Evolutionary conservation across 2,329 filamentous ascomycete genomes (phyloP), one percentile per base, ranked within the genome.

Genomic region (Trichoderma sp.): DNA sequence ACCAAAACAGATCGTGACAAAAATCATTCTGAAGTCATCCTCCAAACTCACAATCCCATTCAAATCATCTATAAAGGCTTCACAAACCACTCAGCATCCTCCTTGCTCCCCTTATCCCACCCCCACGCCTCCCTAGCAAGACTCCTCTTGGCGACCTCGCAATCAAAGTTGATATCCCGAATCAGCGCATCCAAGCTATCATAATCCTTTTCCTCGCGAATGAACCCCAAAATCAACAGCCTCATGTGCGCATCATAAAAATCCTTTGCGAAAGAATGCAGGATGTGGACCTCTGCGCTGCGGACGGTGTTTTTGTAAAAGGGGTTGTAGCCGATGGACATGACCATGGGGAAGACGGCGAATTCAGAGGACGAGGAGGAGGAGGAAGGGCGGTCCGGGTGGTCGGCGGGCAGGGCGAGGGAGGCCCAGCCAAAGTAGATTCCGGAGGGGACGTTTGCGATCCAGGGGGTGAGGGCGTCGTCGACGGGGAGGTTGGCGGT

Each of bases 311-410:
- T 98, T 76, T 93, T 93, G 84, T 97, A 99, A 79, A 93, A 98
- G 0, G 95, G 95, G 78, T 98, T 99, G 85, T 93, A 98, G 51
- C 95, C 95, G 70, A 97, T 94, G 67, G 88, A 92, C 89, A 97
- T 91, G 69, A 96, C 93, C 85, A 96, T 95, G 1, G 92, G 92
- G 77, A 89, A 92, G 64, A 95, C 81, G 66, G 69, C 55, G 63
- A 54, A n/a, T n/a, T n/a, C n/a, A 7, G 73, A 47, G 70, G 68
- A 60, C 17, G 68, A 62, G 15, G 66, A 43, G 21, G 62, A 45
- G 26, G 66, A 48, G n/a, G 64, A 41, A 14, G 67, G 67, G 54
- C 69, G 72, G 70, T 84, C 77, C 0, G 84, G 80, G 71, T 85
- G 83, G 2, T 74, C 66, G 0, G 76, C 2, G 0, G 85, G 80